phyloP scores from a whole-genome alignment of 495 filamentous ascomycete species.

The Penicillium antarcticum region DNA sequence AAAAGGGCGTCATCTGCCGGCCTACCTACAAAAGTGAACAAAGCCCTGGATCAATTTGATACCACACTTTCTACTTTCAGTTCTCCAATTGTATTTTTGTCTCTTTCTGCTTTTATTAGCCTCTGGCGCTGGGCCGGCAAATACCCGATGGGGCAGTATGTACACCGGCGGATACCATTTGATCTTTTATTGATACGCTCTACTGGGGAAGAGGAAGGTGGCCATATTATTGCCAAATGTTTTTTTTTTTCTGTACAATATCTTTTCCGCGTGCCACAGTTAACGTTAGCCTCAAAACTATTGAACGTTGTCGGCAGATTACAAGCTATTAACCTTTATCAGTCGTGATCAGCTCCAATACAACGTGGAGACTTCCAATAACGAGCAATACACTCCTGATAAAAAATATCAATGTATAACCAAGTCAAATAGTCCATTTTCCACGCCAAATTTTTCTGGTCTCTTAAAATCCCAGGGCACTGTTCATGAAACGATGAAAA shows the following conservation, averaged over 20 bases:
- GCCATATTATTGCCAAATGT: not conserved
- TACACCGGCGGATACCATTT: not conserved
- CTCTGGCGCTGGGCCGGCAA: not conserved
- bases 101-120: not conserved
- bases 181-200: not conserved
- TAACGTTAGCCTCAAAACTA: too few species aligned
- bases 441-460: not conserved
- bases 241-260: too few species aligned
- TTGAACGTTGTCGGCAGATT: too few species aligned
- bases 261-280: too few species aligned
- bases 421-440: not conserved
- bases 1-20: constrained; percentile 32
- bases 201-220: not conserved
- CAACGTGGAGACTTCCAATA: too few species aligned
- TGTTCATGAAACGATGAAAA: not conserved
- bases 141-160: not conserved
- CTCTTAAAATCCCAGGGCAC: not conserved
- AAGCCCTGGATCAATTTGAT: not conserved
- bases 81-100: not conserved
- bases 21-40: constrained; percentile 9
- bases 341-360: too few species aligned
- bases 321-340: too few species aligned
- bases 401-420: too few species aligned
- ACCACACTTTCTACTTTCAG: not conserved
- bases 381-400: too few species aligned